Evolutionary conservation across 306 rosid genomes (phyloP).

Genomic region (Dryas alaskensis): DNA sequence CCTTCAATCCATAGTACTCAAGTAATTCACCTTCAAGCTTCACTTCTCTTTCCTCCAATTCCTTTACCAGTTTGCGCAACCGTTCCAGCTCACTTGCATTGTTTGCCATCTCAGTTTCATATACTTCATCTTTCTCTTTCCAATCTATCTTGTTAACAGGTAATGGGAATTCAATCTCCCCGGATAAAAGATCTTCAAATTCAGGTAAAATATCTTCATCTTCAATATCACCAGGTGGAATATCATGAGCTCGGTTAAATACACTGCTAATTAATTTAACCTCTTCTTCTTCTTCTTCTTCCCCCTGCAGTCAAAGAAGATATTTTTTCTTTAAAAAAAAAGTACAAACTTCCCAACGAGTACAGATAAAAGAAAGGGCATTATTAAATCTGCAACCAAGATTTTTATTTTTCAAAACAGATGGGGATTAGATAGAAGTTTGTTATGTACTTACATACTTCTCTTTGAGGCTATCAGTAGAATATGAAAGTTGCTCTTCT

Average conservation of each 20-base stretch:
- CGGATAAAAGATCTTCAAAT: slow-evolving; percentile 68
- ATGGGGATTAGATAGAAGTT: slow-evolving; percentile 1
- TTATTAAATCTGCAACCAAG: slow-evolving; percentile 1
- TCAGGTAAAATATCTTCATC: slow-evolving; percentile 75
- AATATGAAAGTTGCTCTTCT: slow-evolving; percentile 45
- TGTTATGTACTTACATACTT: slow-evolving; percentile 45
- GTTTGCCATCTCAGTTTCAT: slow-evolving; percentile 75
- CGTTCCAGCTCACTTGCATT: slow-evolving; percentile 75
- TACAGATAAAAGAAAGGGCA: not conserved
- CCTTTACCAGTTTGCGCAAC: slow-evolving; percentile 58
- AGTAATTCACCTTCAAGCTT: slow-evolving; percentile 89
- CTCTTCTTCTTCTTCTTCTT: slow-evolving; percentile 71
- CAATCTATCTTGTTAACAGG: slow-evolving; percentile 33
- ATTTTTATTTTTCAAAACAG: slow-evolving; percentile 19
- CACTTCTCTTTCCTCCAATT: slow-evolving; percentile 93
- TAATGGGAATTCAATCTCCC: slow-evolving; percentile 79
- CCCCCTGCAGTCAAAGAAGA: slow-evolving; percentile 34
- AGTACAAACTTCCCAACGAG: slow-evolving; percentile 13
- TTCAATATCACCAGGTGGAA: slow-evolving; percentile 38
- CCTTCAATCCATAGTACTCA: slow-evolving; percentile 79
- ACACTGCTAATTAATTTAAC: slow-evolving; percentile 74
- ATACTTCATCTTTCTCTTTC: slow-evolving; percentile 46
- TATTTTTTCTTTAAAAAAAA: slow-evolving; percentile 10
- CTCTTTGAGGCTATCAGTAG: slow-evolving; percentile 42
- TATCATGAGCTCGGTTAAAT: slow-evolving; percentile 51